Evolutionary conservation across 2,329 filamentous ascomycete species (phyloP), one percentile per base, ranked within the genome.

Genomic region (Aspergillaceae sp.): DNA sequence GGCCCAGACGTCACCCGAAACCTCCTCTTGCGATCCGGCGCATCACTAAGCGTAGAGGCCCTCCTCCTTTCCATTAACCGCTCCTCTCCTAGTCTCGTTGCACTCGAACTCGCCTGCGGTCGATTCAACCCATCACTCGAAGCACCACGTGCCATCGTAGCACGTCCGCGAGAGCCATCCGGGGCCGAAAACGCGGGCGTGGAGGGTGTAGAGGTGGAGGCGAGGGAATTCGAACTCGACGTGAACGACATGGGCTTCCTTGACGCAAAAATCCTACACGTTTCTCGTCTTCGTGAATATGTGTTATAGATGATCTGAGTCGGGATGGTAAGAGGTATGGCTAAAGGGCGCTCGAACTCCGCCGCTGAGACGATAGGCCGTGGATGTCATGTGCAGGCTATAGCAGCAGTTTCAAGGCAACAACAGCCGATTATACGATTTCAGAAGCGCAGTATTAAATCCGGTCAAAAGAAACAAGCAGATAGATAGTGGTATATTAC

Each of bases 11-110:
- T 9, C 30, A 32, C 6, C n/a, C 65, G 65, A 44, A 72, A 52
- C 49, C 69, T 65, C 49, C 69, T 64, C 55, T 72, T 72, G 40
- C 69, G 63, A 47, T 72, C 68, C 45, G 63, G 51, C 28, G 52
- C 57, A 30, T 51, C 19, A 19, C 19, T 43, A 8, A 57, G 42
- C 19, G 56, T 54, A 11, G 57, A 54, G 41, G 56, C 54, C 27
- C 56, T 47, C 45, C 55, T 46, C 40, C 36, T 11, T 38, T 38
- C 36, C 11, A 27, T 9, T 27, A 26, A 27, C 27, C 3, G 4
- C 27, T 38, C 36, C 36, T 28, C 11, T 8, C 11, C 48, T 30
- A 50, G 51, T 53, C 56, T 53, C 58, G 19, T 19, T 19, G 19
- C 19, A 19, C 19, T 19, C 19, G 19, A 19, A 19, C 19, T 19